Conservation (phyloP, 306 rosid species). For the Morella rubra region DNA sequence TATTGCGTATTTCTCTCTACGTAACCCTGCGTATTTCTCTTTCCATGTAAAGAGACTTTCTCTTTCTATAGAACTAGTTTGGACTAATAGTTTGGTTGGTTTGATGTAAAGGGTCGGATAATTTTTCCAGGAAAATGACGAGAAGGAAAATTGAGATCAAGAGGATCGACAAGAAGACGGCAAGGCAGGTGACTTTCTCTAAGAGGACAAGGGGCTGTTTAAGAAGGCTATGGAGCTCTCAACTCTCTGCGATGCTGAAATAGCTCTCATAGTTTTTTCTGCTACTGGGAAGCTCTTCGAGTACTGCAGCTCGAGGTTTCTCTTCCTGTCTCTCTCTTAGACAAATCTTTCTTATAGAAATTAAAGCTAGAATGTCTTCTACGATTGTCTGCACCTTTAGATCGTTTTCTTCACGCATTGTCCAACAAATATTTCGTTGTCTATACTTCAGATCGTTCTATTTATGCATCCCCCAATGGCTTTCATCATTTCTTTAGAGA, state of each 20-base stretch:
- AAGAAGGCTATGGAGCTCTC: constrained; percentile 53
- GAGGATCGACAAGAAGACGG: constrained; percentile 43
- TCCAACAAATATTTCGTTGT: too few species aligned
- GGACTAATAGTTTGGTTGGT: neutral
- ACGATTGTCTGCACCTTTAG: too few species aligned
- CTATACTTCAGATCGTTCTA: too few species aligned
- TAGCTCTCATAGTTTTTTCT: constrained; percentile 39
- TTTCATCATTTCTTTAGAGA: too few species aligned
- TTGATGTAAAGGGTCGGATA: neutral
- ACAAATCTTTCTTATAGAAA: neutral
- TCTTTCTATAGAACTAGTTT: neutral
- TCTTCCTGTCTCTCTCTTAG: neutral
- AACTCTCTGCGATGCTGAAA: constrained; percentile 45
- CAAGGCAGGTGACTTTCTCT: constrained; percentile 46
- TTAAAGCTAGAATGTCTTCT: too few species aligned
- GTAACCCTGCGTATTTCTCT: neutral
- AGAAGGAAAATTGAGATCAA: constrained; percentile 40
- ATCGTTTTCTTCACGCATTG: too few species aligned
- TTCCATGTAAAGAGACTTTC: neutral
- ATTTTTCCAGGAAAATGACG: constrained; percentile 29
- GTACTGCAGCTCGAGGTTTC: constrained; percentile 39
- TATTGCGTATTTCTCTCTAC: neutral
- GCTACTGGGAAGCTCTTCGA: constrained; percentile 39
- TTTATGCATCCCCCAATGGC: too few species aligned
- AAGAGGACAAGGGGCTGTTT: constrained; percentile 44